Base-by-base conservation (phyloP, 2,329 filamentous ascomycete species). In the Penicillium sp. region DNA sequence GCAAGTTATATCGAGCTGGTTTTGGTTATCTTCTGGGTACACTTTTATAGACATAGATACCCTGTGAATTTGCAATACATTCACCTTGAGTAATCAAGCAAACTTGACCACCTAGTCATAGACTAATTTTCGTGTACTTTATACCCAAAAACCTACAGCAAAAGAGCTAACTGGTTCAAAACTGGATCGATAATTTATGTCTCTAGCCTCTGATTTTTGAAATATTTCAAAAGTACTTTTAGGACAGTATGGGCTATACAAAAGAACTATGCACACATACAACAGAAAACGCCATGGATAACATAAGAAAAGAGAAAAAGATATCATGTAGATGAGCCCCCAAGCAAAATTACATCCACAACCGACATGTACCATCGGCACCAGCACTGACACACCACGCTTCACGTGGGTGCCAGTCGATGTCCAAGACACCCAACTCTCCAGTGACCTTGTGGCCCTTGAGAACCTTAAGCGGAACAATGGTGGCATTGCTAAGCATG, bases 381-480 rank as follows among this genome's bases (percentile, higher is more conserved):
- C 95, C 95, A 47, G 93, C 93, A 80, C 90, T 96, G 52, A 96
- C 88, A 76, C 90, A 89, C 95, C 95, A 98, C 2, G 93, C 91
- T 76, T 98, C 91, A 62, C 84, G 86, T 6, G 92, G 91, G 79
- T 99, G 95, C 96, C 96, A 99, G 70, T 96, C 91, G 27, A 99
- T 79, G 73, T 96, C 93, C 81, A 98, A 82, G 16, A 98, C 93
- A 63, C 95, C 95, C 56, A 99, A 78, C 64, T 92, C 89, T 70
- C 86, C 89, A 70, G 90, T 89, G 3, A 98, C 87, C 76, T 89
- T 90, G 78, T 99, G 95, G 1, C 95, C 95, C 70, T 86, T 89
- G 48, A 99, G 82, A 69, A 96, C 91, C 82, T 98, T 99, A 61
- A 99, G 83, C 9, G 95, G 95, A 51, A 98, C 95, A 69, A 99